Conservation (phyloP, 345 rosid genomes). For the Raphanus raphanistrum region DNA sequence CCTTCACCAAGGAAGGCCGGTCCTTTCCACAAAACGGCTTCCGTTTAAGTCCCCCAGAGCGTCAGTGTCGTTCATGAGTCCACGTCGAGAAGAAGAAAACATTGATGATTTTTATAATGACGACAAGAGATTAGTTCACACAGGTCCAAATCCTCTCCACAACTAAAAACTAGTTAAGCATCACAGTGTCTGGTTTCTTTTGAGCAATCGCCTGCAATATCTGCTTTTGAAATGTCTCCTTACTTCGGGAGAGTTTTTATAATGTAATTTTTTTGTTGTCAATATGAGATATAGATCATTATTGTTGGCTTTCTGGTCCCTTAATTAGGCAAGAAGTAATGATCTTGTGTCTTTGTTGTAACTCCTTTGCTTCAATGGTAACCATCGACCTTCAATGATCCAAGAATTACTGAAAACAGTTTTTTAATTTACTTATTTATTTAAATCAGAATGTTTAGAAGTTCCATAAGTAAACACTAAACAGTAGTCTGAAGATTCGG, state of each 20-base stretch:
- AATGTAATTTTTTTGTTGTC: background rate
- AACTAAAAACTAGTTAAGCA: conserved; percentile 44
- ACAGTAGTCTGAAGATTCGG: conserved; percentile 36
- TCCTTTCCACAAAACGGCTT: conserved; percentile 26
- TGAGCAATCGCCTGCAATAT: conserved; percentile 1
- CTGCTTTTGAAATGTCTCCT: conserved; percentile 8
- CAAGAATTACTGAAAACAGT: conserved; percentile 33
- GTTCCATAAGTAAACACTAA: background rate
- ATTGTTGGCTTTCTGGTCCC: conserved; percentile 47
- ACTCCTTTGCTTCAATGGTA: conserved; percentile 30
- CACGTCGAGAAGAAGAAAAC: conserved; percentile 41
- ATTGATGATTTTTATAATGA: conserved; percentile 55
- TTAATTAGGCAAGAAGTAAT: conserved; percentile 50
- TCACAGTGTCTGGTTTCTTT: conserved; percentile 28
- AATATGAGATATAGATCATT: conserved; percentile 43
- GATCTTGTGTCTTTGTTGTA: conserved; percentile 56
- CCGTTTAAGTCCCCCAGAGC: conserved; percentile 43
- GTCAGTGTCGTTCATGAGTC: conserved; percentile 31
- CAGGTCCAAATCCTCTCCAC: conserved; percentile 96
- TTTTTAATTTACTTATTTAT: conserved; percentile 4
- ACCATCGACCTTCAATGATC: conserved; percentile 17
- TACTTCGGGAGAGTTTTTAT: conserved; percentile 22
- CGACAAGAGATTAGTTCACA: conserved; percentile 77
- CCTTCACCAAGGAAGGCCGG: conserved; percentile 50
- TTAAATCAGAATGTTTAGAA: conserved; percentile 29